These are phyloP conservation scores for Saturnispora quitensis DNA, from an alignment of 805 yeast species.

Conservation along the genomic window DNA sequence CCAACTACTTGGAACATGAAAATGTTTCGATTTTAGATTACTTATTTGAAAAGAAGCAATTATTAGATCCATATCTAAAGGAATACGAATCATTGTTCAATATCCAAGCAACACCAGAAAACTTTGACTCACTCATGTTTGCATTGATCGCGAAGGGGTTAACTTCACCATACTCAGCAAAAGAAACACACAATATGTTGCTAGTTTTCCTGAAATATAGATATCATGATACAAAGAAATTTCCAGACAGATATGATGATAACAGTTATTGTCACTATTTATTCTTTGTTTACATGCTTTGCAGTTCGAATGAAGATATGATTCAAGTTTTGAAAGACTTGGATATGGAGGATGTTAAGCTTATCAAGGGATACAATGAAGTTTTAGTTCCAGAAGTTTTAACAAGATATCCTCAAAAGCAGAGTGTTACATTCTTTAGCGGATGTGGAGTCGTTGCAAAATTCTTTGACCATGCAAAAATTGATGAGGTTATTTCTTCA, in stretches of 20 bases:
- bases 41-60: slow-evolving; percentile 24
- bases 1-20: slow-evolving; percentile 23
- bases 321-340: slow-evolving; percentile 25
- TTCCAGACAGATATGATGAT: neutral
- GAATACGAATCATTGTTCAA: slow-evolving; percentile 36
- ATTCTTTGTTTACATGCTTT: slow-evolving; percentile 26
- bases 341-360: slow-evolving; percentile 27
- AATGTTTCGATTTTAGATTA: slow-evolving; percentile 24
- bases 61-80: slow-evolving; percentile 34
- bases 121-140: slow-evolving; percentile 44
- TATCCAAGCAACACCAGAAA: slow-evolving; percentile 32
- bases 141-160: slow-evolving; percentile 47
- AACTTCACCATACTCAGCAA: slow-evolving; percentile 46
- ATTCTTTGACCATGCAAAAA: slow-evolving; percentile 17
- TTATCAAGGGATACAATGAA: slow-evolving; percentile 25
- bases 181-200: slow-evolving; percentile 38
- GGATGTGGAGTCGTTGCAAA: slow-evolving; percentile 12
- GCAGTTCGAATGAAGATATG: slow-evolving; percentile 31
- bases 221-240: slow-evolving; percentile 25
- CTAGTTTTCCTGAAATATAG: slow-evolving; percentile 35
- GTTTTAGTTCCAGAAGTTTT: slow-evolving; percentile 31
- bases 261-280: slow-evolving; percentile 25
- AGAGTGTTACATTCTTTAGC: slow-evolving; percentile 14
- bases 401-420: slow-evolving; percentile 6
- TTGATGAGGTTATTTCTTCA: slow-evolving; percentile 18